Conservation (phyloP, 805 yeast species). For the Ogataea ramenticola region DNA sequence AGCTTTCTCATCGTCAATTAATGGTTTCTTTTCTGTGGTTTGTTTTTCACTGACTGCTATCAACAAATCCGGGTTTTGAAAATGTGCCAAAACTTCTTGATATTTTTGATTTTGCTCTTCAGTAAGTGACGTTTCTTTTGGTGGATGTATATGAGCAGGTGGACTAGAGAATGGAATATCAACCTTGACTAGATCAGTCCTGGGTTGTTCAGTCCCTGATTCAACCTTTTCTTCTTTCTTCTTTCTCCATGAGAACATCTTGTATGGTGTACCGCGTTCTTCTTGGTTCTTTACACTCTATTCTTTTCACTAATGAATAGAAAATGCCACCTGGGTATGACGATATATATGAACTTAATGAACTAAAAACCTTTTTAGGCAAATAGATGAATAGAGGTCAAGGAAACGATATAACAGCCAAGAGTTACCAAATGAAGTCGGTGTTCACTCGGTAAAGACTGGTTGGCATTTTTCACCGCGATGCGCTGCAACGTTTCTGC, state of each 20-base stretch:
- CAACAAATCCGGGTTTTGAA: slow-evolving; percentile 42
- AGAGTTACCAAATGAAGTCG: too few relatives aligned
- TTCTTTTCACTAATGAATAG: too few relatives aligned
- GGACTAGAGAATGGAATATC: slow-evolving; percentile 50
- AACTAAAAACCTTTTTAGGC: too few relatives aligned
- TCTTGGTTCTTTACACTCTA: too few relatives aligned
- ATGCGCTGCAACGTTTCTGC: too few relatives aligned
- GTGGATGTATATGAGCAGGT: slow-evolving; percentile 44
- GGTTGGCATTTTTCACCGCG: too few relatives aligned
- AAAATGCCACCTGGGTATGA: too few relatives aligned
- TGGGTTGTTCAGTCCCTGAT: background rate
- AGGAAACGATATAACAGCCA: too few relatives aligned
- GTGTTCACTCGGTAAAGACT: too few relatives aligned
- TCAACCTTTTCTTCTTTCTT: slow-evolving; percentile 12
- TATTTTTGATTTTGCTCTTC: slow-evolving; percentile 55
- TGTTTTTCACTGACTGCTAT: slow-evolving; percentile 44
- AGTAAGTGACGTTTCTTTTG: slow-evolving; percentile 38
- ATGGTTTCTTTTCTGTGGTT: slow-evolving; percentile 24
- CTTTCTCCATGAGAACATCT: slow-evolving; percentile 19
- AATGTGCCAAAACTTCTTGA: slow-evolving; percentile 53
- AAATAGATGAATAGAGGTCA: too few relatives aligned
- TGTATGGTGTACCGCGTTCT: too few relatives aligned
- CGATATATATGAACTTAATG: too few relatives aligned
- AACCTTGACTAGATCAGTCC: slow-evolving; percentile 15
- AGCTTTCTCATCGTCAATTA: slow-evolving; percentile 57